Evolutionary conservation across 1,139 yeast genomes (phyloP).

Genomic region (Pichia sp.): DNA sequence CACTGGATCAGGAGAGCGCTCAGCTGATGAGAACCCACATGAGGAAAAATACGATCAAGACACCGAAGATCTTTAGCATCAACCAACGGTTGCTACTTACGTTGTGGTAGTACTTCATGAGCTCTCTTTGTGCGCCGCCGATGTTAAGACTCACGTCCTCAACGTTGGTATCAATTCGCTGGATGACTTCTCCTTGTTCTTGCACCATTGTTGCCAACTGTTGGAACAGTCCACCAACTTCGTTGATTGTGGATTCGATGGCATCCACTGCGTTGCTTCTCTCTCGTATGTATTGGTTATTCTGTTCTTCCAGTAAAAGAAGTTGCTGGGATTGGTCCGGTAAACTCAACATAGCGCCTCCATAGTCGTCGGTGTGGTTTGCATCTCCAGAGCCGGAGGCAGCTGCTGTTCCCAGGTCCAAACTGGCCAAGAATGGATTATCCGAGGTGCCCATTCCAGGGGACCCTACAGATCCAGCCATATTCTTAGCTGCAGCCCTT

Average conservation of each 20-base stretch:
- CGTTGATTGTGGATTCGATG: constrained; percentile 91
- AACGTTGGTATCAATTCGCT: constrained; percentile 90
- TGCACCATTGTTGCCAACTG: constrained; percentile 97
- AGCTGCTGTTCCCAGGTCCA: constrained; percentile 8
- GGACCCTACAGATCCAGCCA: neutral
- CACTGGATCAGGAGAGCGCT: no score
- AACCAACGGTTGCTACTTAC: constrained; percentile 91
- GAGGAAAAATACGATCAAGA: constrained; percentile 70
- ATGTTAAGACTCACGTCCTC: constrained; percentile 89
- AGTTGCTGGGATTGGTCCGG: constrained; percentile 49
- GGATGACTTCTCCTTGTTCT: constrained; percentile 95
- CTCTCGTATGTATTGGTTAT: constrained; percentile 69
- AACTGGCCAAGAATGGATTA: constrained; percentile 37
- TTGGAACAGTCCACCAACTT: constrained; percentile 90
- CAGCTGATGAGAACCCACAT: constrained; percentile 74
- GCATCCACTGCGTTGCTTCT: constrained; percentile 91
- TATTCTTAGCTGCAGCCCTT: constrained; percentile 13
- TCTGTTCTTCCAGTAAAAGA: constrained; percentile 71
- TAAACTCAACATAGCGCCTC: constrained; percentile 40
- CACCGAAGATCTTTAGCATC: constrained; percentile 83
- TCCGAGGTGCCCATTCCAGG: constrained; percentile 17
- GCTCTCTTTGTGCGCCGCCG: constrained; percentile 89
- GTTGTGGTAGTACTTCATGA: constrained; percentile 82
- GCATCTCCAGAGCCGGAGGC: neutral
- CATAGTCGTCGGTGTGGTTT: neutral